Conservation (phyloP, 169 alveolate genomes). For the Miamiensis avidus region DNA sequence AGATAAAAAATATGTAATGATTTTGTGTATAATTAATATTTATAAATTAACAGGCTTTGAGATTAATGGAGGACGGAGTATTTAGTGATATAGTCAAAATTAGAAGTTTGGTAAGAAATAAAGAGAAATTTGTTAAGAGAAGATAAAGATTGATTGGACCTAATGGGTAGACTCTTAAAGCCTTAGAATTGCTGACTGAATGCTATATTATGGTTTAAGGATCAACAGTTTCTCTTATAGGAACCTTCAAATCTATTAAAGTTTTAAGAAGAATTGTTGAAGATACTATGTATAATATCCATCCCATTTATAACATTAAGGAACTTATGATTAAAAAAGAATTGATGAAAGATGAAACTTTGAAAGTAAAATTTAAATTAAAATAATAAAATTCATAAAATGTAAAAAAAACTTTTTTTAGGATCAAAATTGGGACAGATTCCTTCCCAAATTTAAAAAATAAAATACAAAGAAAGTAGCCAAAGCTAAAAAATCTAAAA, state of each 20-base stretch:
- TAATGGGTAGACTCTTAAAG: slow-evolving; percentile 98
- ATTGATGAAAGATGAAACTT: slow-evolving; percentile 94
- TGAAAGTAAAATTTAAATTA: slow-evolving; percentile 63
- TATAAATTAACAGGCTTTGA: slow-evolving; percentile 61
- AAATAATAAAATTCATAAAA: background rate
- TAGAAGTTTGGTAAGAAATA: slow-evolving; percentile 93
- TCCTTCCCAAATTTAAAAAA: slow-evolving; percentile 97
- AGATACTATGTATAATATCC: slow-evolving; percentile 98
- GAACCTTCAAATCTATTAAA: slow-evolving; percentile 94
- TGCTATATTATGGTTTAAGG: slow-evolving; percentile 99
- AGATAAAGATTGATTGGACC: slow-evolving; percentile 99
- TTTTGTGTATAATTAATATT: too few relatives aligned
- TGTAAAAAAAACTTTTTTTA: background rate
- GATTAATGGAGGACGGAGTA: slow-evolving; percentile 93
- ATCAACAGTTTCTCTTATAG: slow-evolving; percentile 98
- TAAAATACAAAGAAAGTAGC: slow-evolving; percentile 90
- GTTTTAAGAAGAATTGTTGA: slow-evolving; percentile 94
- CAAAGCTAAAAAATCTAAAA: slow-evolving; percentile 86
- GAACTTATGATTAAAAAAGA: slow-evolving; percentile 99
- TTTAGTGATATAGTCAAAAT: slow-evolving; percentile 97
- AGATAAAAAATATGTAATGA: background rate
- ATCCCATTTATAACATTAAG: slow-evolving; percentile 98
- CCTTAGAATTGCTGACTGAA: slow-evolving; percentile 97
- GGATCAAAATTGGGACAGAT: slow-evolving; percentile 96
- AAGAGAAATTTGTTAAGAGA: slow-evolving; percentile 97